Evolutionary conservation across 345 rosid species (phyloP), one percentile per base, ranked within the genome.

Genomic region (Salix suchowensis): DNA sequence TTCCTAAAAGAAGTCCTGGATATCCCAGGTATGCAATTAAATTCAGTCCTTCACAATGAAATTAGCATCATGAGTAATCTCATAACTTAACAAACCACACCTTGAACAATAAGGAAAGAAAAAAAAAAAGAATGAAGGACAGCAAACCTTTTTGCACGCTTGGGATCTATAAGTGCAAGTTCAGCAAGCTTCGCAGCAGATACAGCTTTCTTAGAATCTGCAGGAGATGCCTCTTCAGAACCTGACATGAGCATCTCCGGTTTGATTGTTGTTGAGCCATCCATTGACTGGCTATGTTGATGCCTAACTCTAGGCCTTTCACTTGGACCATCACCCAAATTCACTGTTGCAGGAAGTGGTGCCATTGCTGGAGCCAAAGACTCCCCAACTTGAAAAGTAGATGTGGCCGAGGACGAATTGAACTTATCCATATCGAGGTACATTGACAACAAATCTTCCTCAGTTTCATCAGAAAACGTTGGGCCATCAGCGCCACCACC

Each of bases 111-210:
- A 26, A 7, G 37, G 37, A 36, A 36, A 36, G 58, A 28, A 64
- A 40, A 15, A 48, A 15, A 48, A 18, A 34, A 3, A 3, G 66
- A 73, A 13, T 39, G 19, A 52, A 18, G 34, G 48, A 34, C 2
- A 12, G 5, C n/a, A 62, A 82, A 96, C 99, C 99, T 92, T 84
- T 94, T 94, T 12, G 99, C 99, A 39, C 97, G 97, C 82, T 89
- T 96, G 42, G 99, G 99, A 82, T 96, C 99, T 46, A 90, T 78
- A 65, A 91, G 92, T 68, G 99, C 97, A 81, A 96, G 98, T 88
- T 96, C 98, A 61, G 99, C 96, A 82, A 96, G 98, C 88, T 96
- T 92, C 72, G 97, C 84, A 79, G 97, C 91, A 62, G 99, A 92
- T 79, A 92, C 83, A 12, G 94, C 89, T 80, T 96, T 96, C 91